A percentile compares a stretch with the other conserved stretches of the same genome.
Conservation (phyloP, 2,329 filamentous ascomycete species). For the Colletotrichum sp. region DNA sequence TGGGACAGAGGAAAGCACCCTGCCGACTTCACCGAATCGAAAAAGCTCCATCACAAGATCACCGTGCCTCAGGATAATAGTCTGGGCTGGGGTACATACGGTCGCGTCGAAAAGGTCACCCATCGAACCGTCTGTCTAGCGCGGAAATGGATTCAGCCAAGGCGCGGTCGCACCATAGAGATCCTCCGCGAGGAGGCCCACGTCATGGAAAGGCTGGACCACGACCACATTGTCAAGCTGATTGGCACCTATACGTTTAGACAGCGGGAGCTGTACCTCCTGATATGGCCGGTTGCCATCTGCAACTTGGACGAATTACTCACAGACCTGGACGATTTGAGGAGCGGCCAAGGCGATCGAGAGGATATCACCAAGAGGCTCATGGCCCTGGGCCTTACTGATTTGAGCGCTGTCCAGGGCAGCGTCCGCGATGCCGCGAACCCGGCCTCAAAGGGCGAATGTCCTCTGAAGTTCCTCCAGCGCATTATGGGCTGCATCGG, state of each 20-base stretch:
- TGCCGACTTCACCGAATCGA: slow-evolving; percentile 29
- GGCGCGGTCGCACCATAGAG: slow-evolving; percentile 41
- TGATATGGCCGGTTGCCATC: slow-evolving; percentile 52
- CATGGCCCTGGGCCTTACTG: slow-evolving; percentile 38
- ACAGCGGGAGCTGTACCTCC: slow-evolving; percentile 44
- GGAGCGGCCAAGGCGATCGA: slow-evolving; percentile 39
- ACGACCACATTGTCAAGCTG: slow-evolving; percentile 51
- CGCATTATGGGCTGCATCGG: slow-evolving; percentile 49
- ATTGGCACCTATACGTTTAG: slow-evolving; percentile 50
- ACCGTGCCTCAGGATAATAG: slow-evolving; percentile 27
- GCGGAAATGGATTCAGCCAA: slow-evolving; percentile 44
- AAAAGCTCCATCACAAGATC: slow-evolving; percentile 30
- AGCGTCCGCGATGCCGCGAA: slow-evolving; percentile 13
- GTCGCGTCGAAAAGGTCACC: slow-evolving; percentile 47
- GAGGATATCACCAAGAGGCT: slow-evolving; percentile 45
- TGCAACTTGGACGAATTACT: slow-evolving; percentile 48
- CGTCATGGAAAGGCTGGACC: slow-evolving; percentile 51
- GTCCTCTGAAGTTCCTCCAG: slow-evolving; percentile 45
- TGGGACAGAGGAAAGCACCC: slow-evolving; percentile 30
- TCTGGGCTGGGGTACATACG: slow-evolving; percentile 48
- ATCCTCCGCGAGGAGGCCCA: slow-evolving; percentile 48
- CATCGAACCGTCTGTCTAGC: slow-evolving; percentile 46
- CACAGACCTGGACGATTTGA: slow-evolving; percentile 45
- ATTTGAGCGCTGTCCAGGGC: slow-evolving; percentile 39
- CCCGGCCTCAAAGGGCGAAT: slow-evolving; percentile 21